Evolutionary conservation across 371 early-diverging fungal species (phyloP).

Genomic region (Mortierella sp.): DNA sequence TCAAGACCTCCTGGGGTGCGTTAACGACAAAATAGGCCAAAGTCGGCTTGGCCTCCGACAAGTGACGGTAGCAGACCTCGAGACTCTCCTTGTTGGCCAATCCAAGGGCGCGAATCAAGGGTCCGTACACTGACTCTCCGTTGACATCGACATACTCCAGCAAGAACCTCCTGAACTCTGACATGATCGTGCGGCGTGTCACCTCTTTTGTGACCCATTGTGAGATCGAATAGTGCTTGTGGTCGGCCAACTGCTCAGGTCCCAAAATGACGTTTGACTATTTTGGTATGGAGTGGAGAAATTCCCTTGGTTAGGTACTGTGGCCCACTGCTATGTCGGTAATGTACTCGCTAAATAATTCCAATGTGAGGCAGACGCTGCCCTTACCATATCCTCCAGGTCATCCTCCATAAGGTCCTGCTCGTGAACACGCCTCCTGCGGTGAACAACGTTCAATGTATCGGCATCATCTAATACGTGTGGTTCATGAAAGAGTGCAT

Average conservation of each 20-base stretch:
- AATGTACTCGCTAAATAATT: neutral
- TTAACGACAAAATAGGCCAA: conserved; percentile 92
- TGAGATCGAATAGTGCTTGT: conserved; percentile 68
- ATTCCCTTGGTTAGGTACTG: neutral
- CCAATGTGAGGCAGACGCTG: neutral
- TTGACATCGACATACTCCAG: conserved; percentile 86
- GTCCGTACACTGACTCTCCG: conserved; percentile 94
- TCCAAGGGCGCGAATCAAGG: conserved; percentile 91
- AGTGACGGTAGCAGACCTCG: conserved; percentile 89
- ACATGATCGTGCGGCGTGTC: conserved; percentile 83
- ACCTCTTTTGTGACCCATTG: conserved; percentile 87
- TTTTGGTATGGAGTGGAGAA: conserved; percentile 8
- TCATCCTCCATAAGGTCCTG: conserved; percentile 70
- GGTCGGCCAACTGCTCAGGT: conserved; percentile 63
- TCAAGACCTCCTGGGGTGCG: conserved; percentile 88
- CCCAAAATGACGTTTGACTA: conserved; percentile 69
- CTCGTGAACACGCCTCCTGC: conserved; percentile 73
- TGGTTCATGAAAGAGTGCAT: neutral
- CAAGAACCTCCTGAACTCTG: conserved; percentile 92
- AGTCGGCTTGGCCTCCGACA: conserved; percentile 80
- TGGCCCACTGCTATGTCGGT: neutral
- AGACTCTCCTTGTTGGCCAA: conserved; percentile 92
- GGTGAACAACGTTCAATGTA: conserved; percentile 68
- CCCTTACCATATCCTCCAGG: conserved; percentile 69
- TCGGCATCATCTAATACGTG: conserved; percentile 61